Evolutionary conservation across 257 asterid species (phyloP).

Genomic region (Solanum megistacrolobum): DNA sequence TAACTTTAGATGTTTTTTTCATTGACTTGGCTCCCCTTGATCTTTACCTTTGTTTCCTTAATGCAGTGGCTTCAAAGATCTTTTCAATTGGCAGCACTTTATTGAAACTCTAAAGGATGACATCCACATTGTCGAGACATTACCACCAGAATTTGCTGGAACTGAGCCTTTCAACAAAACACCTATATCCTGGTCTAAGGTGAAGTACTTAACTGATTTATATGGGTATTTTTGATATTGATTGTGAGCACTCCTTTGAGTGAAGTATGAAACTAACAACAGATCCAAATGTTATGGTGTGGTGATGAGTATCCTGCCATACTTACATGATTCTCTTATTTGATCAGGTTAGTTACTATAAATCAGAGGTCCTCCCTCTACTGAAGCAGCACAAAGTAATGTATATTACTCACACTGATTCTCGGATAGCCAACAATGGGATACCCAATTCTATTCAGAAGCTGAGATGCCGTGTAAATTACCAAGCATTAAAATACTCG

Average conservation of each 20-base stretch:
- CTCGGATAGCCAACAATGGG: slow-evolving; percentile 93
- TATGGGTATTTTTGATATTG: neutral
- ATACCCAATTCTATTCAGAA: slow-evolving; percentile 68
- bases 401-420: slow-evolving; percentile 85
- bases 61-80: slow-evolving; percentile 91
- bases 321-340: neutral
- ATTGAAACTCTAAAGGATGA: slow-evolving; percentile 72
- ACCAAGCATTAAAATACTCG: slow-evolving; percentile 75
- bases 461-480: slow-evolving; percentile 90
- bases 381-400: slow-evolving; percentile 90
- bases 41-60: neutral
- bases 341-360: slow-evolving; percentile 71
- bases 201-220: slow-evolving; percentile 8
- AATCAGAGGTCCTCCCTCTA: slow-evolving; percentile 71
- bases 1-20: neutral
- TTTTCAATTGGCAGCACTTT: slow-evolving; percentile 91
- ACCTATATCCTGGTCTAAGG: slow-evolving; percentile 99
- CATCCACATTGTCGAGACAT: slow-evolving; percentile 57
- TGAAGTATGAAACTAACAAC: neutral
- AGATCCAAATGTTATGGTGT: neutral
- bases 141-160: slow-evolving; percentile 76
- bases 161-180: slow-evolving; percentile 81
- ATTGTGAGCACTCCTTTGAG: neutral
- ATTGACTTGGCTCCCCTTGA: neutral
- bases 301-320: neutral